Percentiles rank a stretch among this genome's conserved stretches.
Conservation (phyloP, 169 alveolate species). For the Theileria parva region DNA sequence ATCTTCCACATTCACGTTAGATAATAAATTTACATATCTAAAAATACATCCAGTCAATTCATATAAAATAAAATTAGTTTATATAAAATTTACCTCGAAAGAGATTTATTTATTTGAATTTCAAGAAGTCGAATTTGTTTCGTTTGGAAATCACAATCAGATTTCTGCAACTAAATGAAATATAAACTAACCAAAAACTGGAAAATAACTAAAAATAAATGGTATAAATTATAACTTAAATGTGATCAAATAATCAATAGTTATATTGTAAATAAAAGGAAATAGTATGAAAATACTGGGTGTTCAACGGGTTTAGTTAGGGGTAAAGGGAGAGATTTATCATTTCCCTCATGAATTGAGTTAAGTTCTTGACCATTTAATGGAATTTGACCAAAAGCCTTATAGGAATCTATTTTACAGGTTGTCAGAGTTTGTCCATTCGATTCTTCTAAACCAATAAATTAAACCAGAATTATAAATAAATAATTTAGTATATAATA, state of each 20-base stretch:
- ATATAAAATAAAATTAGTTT: background rate
- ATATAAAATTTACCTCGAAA: slow-evolving; percentile 6
- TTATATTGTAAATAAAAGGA: background rate
- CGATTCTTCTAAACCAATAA: background rate
- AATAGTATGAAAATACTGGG: background rate
- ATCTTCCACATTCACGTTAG: background rate
- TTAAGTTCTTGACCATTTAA: slow-evolving; percentile 16
- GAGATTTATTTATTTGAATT: slow-evolving; percentile 19
- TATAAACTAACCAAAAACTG: background rate
- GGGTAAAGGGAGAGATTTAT: background rate
- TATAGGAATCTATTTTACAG: background rate
- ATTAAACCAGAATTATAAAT: background rate
- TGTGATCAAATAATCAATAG: background rate
- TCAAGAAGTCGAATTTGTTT: slow-evolving; percentile 23
- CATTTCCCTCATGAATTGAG: slow-evolving; percentile 15
- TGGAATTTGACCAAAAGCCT: slow-evolving; percentile 18
- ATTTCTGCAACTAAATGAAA: background rate
- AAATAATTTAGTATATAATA: background rate
- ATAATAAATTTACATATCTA: slow-evolving; percentile 15
- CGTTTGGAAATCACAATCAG: slow-evolving; percentile 15
- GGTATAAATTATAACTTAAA: background rate
- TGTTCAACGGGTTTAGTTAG: background rate
- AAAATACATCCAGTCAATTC: background rate
- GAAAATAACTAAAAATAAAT: too few species aligned
- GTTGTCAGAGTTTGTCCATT: background rate